A percentile compares a stretch with the other conserved stretches of the same genome.
These are phyloP conservation scores for Amauroascus niger DNA, from an alignment of 2,329 filamentous ascomycete species.

Conservation along the genomic window DNA sequence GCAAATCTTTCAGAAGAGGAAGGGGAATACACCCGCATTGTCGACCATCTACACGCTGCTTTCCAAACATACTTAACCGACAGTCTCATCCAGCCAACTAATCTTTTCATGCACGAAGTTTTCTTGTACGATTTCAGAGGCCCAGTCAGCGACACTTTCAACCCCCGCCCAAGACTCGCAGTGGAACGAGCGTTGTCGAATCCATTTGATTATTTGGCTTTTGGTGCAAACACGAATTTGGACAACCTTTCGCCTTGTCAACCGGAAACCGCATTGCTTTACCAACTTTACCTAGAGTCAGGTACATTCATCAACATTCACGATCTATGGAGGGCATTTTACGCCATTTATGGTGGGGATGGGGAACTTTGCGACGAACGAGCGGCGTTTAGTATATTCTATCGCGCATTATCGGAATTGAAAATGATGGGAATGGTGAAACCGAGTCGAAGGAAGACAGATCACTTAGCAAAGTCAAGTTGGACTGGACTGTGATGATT, in stretches of 20 bases:
- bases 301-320: conserved; percentile 51
- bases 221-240: conserved; percentile 28
- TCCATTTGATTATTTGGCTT: conserved; percentile 53
- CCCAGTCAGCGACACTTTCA: conserved; percentile 49
- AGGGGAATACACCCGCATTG: conserved; percentile 45
- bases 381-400: conserved; percentile 61
- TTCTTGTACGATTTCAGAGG: conserved; percentile 50
- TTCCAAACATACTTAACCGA: conserved; percentile 40
- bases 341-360: conserved; percentile 39
- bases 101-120: conserved; percentile 47
- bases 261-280: conserved; percentile 50
- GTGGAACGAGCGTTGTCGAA: conserved; percentile 50
- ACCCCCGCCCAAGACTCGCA: conserved; percentile 48
- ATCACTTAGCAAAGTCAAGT: conserved; percentile 76
- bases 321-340: conserved; percentile 54
- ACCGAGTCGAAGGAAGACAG: conserved; percentile 78
- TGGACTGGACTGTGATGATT: conserved; percentile 54
- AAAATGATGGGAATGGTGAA: conserved; percentile 80
- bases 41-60: conserved; percentile 40
- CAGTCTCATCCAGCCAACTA: conserved; percentile 41
- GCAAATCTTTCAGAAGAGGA: conserved; percentile 46
- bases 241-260: conserved; percentile 43
- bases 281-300: conserved; percentile 55
- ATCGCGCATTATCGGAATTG: conserved; percentile 73
- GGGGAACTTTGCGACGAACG: conserved; percentile 26